Evolutionary conservation across 1,284 basidiomycete genomes (phyloP), one percentile per base, ranked within the genome.

Genomic region (Megacollybia platyphylla): DNA sequence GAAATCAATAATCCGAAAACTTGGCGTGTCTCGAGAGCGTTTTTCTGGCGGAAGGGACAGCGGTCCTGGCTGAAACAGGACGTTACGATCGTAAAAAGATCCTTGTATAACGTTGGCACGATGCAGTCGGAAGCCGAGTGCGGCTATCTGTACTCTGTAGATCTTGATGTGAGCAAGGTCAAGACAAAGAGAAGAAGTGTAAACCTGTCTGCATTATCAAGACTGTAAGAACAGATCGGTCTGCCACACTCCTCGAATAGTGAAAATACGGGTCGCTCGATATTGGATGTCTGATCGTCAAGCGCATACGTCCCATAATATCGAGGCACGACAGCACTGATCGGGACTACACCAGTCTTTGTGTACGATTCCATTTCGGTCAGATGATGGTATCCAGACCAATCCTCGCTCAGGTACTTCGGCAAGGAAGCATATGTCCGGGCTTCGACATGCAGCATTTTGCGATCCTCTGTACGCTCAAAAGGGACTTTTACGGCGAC

Each of bases 181-280:
- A 24, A 4, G 5, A 24, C 20, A 24, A 24, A 24, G 20, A 24
- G 20, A 24, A 24, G 20, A 24, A 24, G 5, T 24, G 20, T 24
- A 24, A 24, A 24, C 20, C 5, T 24, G 3, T 24, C 20, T 4
- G 3, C 20, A 24, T 24, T 0, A 24, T 3, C 5, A 52, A 13
- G 57, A 53, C 0, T 10, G 0, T 0, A 46, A 44, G 18, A 65
- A 41, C 2, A 36, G 8, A 0, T 43, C 17, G 0, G 56, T 45
- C 0, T 55, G 1, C 64, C 63, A n/a, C 65, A 66, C 29, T 63
- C 54, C 40, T 65, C 64, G 13, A 64, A 47, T 0, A 65, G 53
- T 11, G 65, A 49, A 42, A 65, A 24, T 5, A 24, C 5, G 20
- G 20, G 20, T 24, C 20, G 57, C 34, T 54, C 55, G 24, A 11